Conservation (phyloP, 345 rosid genomes). For the Gossypium turneri region DNA sequence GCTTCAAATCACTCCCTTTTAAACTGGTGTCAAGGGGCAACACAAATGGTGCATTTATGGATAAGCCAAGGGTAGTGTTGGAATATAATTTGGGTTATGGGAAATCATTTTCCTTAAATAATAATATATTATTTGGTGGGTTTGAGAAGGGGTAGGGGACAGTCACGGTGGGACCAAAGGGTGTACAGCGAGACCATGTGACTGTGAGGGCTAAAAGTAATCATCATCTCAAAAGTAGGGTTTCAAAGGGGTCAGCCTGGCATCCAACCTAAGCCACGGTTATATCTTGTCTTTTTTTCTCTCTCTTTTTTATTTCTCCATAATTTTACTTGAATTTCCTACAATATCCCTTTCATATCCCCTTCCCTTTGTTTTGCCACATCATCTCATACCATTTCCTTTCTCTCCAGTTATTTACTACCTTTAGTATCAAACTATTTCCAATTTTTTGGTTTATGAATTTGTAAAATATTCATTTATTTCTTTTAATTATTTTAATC, state of each 20-base stretch:
- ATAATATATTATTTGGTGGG: neutral
- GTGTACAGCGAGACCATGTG: slow-evolving; percentile 59
- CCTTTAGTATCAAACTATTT: too few species aligned
- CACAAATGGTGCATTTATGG: slow-evolving; percentile 15
- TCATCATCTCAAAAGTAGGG: slow-evolving; percentile 32
- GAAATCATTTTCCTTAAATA: neutral
- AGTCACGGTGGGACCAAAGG: slow-evolving; percentile 25
- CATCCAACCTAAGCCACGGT: slow-evolving; percentile 36
- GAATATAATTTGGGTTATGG: slow-evolving; percentile 20
- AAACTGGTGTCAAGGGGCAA: slow-evolving; percentile 10
- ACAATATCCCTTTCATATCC: neutral
- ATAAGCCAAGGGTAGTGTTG: slow-evolving; percentile 45
- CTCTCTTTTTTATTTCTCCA: neutral
- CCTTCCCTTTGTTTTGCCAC: neutral
- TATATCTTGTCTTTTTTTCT: slow-evolving; percentile 33
- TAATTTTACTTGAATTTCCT: neutral
- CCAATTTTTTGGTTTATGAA: neutral
- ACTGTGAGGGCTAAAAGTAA: slow-evolving; percentile 44
- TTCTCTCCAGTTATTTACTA: neutral
- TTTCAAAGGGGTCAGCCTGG: slow-evolving; percentile 33
- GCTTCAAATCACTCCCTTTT: neutral
- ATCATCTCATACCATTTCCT: neutral
- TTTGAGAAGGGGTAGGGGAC: neutral
- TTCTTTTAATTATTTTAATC: too few species aligned
- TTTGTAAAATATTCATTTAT: too few species aligned